phyloP scores from a whole-genome alignment of 2,329 filamentous ascomycete genomes.

The Colletotrichum neosansevieriae region DNA sequence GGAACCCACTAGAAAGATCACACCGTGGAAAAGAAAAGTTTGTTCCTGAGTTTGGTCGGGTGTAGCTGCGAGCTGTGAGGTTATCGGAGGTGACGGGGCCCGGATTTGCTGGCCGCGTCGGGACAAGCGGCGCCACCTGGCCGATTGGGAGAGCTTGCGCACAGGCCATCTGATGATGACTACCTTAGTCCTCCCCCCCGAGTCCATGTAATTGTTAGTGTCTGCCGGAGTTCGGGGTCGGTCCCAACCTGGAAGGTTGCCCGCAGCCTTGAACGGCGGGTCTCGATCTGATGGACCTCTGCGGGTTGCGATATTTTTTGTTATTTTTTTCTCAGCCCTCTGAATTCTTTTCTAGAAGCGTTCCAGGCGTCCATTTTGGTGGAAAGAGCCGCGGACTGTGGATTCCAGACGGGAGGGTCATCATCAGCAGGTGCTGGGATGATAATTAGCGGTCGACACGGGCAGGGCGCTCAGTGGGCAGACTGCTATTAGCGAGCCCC shows the following conservation, averaged over 20 bases:
- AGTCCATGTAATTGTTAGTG: background rate
- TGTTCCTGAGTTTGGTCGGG: background rate
- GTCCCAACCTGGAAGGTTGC: background rate
- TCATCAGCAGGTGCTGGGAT: background rate
- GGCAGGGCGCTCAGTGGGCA: background rate
- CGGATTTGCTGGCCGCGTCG: constrained; percentile 1
- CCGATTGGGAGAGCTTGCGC: background rate
- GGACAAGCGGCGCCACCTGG: constrained; percentile 25
- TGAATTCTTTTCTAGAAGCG: constrained; percentile 23
- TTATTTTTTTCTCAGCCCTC: constrained; percentile 1
- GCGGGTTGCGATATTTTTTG: constrained; percentile 11
- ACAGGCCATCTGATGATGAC: background rate
- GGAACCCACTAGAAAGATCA: background rate
- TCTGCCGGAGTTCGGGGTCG: constrained; percentile 31
- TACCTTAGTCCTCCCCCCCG: background rate
- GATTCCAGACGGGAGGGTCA: constrained; percentile 3
- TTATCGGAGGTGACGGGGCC: constrained; percentile 1
- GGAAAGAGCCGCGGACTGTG: constrained; percentile 16
- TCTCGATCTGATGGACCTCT: background rate
- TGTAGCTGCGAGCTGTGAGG: constrained; percentile 13
- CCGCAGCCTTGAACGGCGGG: background rate
- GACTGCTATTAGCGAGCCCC: background rate
- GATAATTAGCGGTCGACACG: background rate
- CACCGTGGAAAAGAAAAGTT: background rate
- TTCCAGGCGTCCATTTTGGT: constrained; percentile 11